A percentile compares a stretch with the other conserved stretches of the same genome.
phyloP scores from a whole-genome alignment of 768 basidiomycete genomes.

The Calocybe cyanea region DNA sequence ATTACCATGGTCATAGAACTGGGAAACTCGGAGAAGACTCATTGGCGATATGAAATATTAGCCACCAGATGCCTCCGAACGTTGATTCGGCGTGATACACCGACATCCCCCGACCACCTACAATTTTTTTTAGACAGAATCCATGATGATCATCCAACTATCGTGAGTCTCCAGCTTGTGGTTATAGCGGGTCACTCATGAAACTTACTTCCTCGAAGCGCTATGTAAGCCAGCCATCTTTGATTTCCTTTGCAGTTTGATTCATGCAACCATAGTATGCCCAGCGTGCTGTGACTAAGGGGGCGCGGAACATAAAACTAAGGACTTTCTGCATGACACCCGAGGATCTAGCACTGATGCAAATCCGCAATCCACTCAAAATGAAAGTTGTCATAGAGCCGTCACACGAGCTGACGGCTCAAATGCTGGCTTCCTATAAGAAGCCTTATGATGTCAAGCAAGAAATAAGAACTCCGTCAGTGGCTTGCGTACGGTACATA shows the following conservation, averaged over 20 bases:
- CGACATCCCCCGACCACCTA: conserved; percentile 45
- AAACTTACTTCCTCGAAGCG: conserved; percentile 43
- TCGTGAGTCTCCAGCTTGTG: conserved; percentile 38
- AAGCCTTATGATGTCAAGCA: conserved; percentile 38
- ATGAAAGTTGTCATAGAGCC: conserved; percentile 44
- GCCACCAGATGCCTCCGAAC: conserved; percentile 67
- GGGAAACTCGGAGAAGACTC: conserved; percentile 57
- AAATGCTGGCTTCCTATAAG: conserved; percentile 55
- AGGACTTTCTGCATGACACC: conserved; percentile 60
- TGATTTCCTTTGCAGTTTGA: conserved; percentile 1
- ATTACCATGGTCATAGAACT: conserved; percentile 50
- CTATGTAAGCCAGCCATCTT: conserved; percentile 36
- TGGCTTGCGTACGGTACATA: conserved; percentile 5
- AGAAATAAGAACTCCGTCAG: conserved; percentile 42
- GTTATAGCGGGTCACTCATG: conserved; percentile 3
- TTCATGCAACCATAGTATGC: conserved; percentile 45
- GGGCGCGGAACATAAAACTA: conserved; percentile 75
- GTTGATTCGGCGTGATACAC: conserved; percentile 61
- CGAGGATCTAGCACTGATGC: conserved; percentile 56
- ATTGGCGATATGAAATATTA: conserved; percentile 78
- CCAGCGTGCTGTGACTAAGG: conserved; percentile 74
- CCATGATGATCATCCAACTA: conserved; percentile 60
- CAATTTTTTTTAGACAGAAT: conserved; percentile 57
- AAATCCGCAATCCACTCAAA: conserved; percentile 66
- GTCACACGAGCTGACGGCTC: conserved; percentile 47